Percentiles rank a stretch among this genome's conserved stretches.
Conservation (phyloP, 345 rosid genomes). For the Syzygium jambos region DNA sequence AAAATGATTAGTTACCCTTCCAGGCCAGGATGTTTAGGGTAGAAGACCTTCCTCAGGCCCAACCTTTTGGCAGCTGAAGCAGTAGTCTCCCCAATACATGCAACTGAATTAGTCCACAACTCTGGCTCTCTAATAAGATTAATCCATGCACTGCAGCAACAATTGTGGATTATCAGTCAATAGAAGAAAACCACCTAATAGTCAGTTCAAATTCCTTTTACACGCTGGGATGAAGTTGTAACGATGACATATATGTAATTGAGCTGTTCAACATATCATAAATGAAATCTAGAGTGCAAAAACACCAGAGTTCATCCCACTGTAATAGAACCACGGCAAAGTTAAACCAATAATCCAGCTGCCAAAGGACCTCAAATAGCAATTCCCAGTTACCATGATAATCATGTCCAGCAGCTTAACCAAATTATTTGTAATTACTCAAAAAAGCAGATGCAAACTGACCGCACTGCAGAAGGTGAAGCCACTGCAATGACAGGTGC, state of each 20-base stretch:
- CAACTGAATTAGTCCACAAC: slow-evolving; percentile 57
- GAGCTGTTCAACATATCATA: background rate
- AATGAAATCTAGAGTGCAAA: background rate
- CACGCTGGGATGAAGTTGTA: background rate
- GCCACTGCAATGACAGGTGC: slow-evolving; percentile 82
- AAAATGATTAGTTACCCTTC: slow-evolving; percentile 57
- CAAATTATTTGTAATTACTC: background rate
- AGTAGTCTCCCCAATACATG: slow-evolving; percentile 95
- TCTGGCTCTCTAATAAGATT: slow-evolving; percentile 45
- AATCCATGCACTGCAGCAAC: slow-evolving; percentile 67
- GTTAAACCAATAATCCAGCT: background rate
- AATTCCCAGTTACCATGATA: background rate
- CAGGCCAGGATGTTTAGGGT: slow-evolving; percentile 72
- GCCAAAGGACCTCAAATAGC: background rate
- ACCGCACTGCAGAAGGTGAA: slow-evolving; percentile 89
- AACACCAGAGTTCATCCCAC: background rate
- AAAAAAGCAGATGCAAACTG: slow-evolving; percentile 2
- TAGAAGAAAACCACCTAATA: background rate
- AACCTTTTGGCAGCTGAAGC: slow-evolving; percentile 72
- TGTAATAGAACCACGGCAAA: background rate
- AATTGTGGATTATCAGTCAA: background rate
- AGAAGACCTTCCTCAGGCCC: slow-evolving; percentile 65
- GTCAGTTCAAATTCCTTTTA: background rate
- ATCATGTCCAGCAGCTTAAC: background rate
- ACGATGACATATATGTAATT: background rate